Evolutionary conservation across 164 flowering plant genomes (phyloP), one percentile per base, ranked within the genome.

Genomic region (Kalanchoe fedtschenkoi): DNA sequence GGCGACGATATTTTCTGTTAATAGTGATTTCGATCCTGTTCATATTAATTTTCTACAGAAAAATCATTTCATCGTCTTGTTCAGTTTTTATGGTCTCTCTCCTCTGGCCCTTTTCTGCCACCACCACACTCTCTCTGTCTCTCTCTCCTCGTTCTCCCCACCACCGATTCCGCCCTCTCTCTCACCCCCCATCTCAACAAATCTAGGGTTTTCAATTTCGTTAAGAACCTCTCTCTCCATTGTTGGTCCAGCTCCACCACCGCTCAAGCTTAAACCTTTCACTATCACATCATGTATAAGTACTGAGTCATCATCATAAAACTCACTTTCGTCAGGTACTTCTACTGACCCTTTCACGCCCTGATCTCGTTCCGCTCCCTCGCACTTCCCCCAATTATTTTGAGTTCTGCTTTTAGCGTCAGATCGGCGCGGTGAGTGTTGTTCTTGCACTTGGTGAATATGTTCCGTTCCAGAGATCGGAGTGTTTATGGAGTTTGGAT

Each of bases 191-290:
- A 15, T 15, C 46, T 21, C n/a, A n/a, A 21, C 53, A 5, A 19
- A 46, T 46, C 26, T 46, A 19, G 53, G 53, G 53, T 46, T 46
- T 46, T 46, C 53, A 5, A 46, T 46, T n/a, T 46, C 26, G n/a
- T 5, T 22, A 16, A 16, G 11, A 10, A 46, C 19, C 0, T 11
- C 53, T 24, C 29, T 13, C 26, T 21, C 9, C 7, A 19, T 3
- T 42, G 4, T 16, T 10, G 16, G 4, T 42, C 46, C 19, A 14
- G 19, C 46, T 42, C 54, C 17, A 47, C 54, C 29, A 19, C 53
- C 19, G 19, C 53, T 21, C 19, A 46, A 46, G 53, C 11, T 21
- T 26, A 1, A 24, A 19, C 24, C 53, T 46, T 46, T 46, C 28
- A 26, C 26, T 19, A 19, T 46, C 53, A 19, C 46, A 21, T 17